phyloP scores from a whole-genome alignment of 2,329 filamentous ascomycete genomes.

The Colletotrichum tropicale region DNA sequence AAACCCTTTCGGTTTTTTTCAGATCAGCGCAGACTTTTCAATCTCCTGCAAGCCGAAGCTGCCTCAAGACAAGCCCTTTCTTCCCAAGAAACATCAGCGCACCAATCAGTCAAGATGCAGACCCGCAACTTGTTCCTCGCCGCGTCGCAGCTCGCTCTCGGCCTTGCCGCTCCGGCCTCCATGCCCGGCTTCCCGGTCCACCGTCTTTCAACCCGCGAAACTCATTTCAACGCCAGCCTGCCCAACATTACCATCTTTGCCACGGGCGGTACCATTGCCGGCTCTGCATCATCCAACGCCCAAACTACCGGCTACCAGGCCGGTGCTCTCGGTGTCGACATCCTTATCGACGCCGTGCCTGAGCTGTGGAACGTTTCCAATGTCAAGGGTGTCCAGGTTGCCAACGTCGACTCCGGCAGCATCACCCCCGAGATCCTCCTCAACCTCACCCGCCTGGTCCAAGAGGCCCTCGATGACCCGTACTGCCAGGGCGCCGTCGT shows the following conservation, averaged over 20 bases:
- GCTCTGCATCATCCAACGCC: constrained; percentile 49
- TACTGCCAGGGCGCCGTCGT: constrained; percentile 56
- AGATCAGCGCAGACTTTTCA: not conserved
- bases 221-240: constrained; percentile 43
- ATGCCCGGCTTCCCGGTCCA: not conserved
- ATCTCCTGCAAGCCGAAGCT: not conserved
- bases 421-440: constrained; percentile 55
- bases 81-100: not conserved
- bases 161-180: constrained; percentile 8
- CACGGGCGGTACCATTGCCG: constrained; percentile 65
- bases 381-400: constrained; percentile 56
- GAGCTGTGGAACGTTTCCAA: constrained; percentile 59
- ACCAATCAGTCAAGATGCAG: not conserved
- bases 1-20: not conserved
- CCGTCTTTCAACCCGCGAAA: constrained; percentile 3
- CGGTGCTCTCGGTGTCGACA: constrained; percentile 50
- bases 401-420: constrained; percentile 50
- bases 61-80: not conserved
- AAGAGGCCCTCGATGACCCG: constrained; percentile 48
- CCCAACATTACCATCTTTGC: constrained; percentile 63
- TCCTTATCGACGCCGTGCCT: constrained; percentile 59
- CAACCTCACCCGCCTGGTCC: constrained; percentile 51
- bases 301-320: constrained; percentile 49
- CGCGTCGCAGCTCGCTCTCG: constrained; percentile 5
- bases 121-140: not conserved